Conservation (phyloP, 805 yeast genomes). For the Cyberlindnera mississippiensis region DNA sequence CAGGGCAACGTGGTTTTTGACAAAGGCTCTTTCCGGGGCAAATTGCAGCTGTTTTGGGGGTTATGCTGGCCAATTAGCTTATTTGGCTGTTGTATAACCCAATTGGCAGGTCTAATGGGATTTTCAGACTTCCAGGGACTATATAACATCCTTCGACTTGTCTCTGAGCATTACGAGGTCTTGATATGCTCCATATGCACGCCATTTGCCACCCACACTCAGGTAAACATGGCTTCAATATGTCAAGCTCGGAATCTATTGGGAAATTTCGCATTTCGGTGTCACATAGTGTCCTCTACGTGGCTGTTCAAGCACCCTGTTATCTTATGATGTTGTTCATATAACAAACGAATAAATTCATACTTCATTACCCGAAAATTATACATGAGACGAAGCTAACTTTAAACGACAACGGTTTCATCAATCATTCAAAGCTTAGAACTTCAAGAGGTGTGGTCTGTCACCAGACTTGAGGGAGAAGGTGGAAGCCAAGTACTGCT, state of each 20-base stretch:
- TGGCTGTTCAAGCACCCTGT: not conserved
- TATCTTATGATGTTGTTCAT: conserved; percentile 9
- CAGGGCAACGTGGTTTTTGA: conserved; percentile 12
- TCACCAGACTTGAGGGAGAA: conserved; percentile 98
- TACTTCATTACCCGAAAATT: conserved; percentile 24
- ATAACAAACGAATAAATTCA: conserved; percentile 22
- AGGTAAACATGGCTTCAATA: too few relatives aligned
- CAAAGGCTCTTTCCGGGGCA: not conserved
- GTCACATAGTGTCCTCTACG: too few relatives aligned
- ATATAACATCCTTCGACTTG: too few relatives aligned
- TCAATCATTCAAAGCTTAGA: conserved; percentile 46
- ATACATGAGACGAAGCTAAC: conserved; percentile 15
- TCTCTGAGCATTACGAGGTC: too few relatives aligned
- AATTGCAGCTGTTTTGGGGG: not conserved
- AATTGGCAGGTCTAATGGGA: too few relatives aligned
- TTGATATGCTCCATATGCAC: conserved; percentile 1
- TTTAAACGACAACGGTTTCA: conserved; percentile 7
- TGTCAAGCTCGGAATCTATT: too few relatives aligned
- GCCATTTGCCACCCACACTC: conserved; percentile 6
- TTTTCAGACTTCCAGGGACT: too few relatives aligned
- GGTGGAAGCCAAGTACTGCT: conserved; percentile 92
- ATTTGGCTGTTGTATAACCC: not conserved
- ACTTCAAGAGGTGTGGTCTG: conserved; percentile 96
- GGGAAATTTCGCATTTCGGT: too few relatives aligned
- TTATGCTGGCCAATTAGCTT: not conserved